phyloP scores from a whole-genome alignment of 371 early-diverging fungal species.

The Mucor plumbeus region DNA sequence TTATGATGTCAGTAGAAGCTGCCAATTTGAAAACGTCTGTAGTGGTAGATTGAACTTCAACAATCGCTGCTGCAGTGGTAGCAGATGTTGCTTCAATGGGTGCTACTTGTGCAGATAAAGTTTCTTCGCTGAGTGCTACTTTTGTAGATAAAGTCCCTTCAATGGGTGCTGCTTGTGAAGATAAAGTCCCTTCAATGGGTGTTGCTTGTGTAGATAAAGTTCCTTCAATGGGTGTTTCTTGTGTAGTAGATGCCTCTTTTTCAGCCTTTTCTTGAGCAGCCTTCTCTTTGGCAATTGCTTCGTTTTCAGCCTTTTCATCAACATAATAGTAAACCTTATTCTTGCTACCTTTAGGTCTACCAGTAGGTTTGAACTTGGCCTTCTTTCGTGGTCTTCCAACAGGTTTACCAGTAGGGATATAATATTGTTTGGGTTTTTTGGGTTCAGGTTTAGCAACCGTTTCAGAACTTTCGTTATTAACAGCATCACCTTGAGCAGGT shows the following conservation, averaged over 20 bases:
- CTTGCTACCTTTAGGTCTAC: not conserved
- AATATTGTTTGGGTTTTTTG: not conserved
- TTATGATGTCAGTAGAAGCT: too few relatives aligned
- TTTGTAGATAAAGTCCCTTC: too few relatives aligned
- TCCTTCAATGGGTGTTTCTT: not conserved
- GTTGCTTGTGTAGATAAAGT: not conserved
- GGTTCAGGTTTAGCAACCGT: not conserved
- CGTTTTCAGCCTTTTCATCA: not conserved
- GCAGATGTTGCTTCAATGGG: not conserved
- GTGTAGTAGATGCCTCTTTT: not conserved
- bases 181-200: not conserved
- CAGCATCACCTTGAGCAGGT: too few relatives aligned
- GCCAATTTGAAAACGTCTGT: not conserved
- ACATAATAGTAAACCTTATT: not conserved
- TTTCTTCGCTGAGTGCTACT: too few relatives aligned
- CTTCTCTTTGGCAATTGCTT: not conserved
- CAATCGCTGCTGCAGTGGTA: not conserved
- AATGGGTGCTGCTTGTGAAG: not conserved
- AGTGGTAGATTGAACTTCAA: not conserved
- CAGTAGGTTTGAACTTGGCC: not conserved
- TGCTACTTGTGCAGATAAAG: not conserved
- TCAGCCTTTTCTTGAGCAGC: not conserved
- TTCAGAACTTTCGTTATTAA: not conserved
- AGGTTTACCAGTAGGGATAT: not conserved
- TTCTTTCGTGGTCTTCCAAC: slow-evolving; percentile 9